Evolutionary conservation across 495 filamentous ascomycete genomes (phyloP).

Genomic region (Parmelia sp.): DNA sequence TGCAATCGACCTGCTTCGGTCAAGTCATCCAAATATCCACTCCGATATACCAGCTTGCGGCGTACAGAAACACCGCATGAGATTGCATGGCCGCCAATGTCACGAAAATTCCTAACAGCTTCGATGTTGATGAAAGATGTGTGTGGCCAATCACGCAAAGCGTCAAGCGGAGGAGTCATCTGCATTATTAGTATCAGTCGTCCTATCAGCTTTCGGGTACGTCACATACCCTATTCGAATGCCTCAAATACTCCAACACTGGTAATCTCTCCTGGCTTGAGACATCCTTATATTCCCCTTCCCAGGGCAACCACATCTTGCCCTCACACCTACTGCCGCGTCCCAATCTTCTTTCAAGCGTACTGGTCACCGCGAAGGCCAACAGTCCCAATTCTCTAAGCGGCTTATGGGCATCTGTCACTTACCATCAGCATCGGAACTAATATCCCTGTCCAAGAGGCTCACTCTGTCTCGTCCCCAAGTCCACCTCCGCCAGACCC

Average conservation of each 20-base stretch:
- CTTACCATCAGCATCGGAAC: not conserved
- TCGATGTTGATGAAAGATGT: not conserved
- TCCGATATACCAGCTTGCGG: slow-evolving; percentile 7
- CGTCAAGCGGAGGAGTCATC: not conserved
- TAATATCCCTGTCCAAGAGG: no score
- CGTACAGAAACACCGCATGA: not conserved
- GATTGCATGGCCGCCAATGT: slow-evolving; percentile 4
- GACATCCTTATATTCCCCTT: not conserved
- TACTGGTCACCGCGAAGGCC: not conserved
- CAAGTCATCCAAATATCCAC: slow-evolving; percentile 1
- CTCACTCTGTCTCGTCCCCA: slow-evolving; percentile 12
- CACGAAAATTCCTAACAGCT: not conserved
- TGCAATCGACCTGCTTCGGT: not conserved
- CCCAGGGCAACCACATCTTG: slow-evolving; percentile 3
- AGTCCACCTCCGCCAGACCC: slow-evolving; percentile 7
- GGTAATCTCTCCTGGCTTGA: not conserved
- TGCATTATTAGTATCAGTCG: not conserved
- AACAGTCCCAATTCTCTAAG: slow-evolving; percentile 8
- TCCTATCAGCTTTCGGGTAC: not conserved
- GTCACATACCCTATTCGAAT: not conserved
- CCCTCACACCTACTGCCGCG: not conserved
- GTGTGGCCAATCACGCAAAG: not conserved
- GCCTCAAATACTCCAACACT: not conserved
- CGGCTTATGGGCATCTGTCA: slow-evolving; percentile 6
- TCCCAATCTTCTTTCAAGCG: slow-evolving; percentile 2